Evolutionary conservation across 495 filamentous ascomycete genomes (phyloP).

Genomic region (Opeltia flavorubescens): DNA sequence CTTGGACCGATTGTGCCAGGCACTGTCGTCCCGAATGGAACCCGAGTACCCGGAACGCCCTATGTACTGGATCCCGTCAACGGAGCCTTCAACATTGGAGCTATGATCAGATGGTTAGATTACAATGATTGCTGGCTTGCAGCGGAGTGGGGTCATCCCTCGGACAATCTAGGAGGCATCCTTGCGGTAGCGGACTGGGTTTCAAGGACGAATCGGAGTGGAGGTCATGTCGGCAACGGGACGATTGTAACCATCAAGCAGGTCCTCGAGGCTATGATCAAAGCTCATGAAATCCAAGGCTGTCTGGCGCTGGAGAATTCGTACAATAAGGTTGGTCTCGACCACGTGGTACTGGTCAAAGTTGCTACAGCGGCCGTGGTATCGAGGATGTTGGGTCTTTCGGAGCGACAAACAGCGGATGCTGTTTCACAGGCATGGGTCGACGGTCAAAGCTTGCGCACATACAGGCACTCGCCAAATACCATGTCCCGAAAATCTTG

Average conservation of each 20-base stretch:
- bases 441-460: constrained; percentile 88
- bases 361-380: constrained; percentile 91
- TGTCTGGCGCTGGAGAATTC: constrained; percentile 94
- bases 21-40: constrained; percentile 84
- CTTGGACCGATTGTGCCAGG: constrained; percentile 88
- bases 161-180: constrained; percentile 92
- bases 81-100: constrained; percentile 95
- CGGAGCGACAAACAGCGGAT: constrained; percentile 81
- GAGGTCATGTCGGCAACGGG: constrained; percentile 72
- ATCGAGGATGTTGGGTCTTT: constrained; percentile 82
- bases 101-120: constrained; percentile 97
- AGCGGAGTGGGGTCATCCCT: constrained; percentile 96
- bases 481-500: constrained; percentile 99
- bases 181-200: constrained; percentile 95
- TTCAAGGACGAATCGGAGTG: constrained; percentile 85
- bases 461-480: constrained; percentile 93
- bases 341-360: constrained; percentile 97
- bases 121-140: constrained; percentile 99
- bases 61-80: constrained; percentile 93
- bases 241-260: constrained; percentile 78
- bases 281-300: constrained; percentile 98
- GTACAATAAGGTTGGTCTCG: constrained; percentile 93
- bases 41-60: constrained; percentile 78
- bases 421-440: constrained; percentile 95
- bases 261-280: constrained; percentile 96